Percentiles rank a stretch among this genome's conserved stretches.
Evolutionary conservation across 1,139 yeast species (phyloP).

Genomic region (Candida tunisiensis): DNA sequence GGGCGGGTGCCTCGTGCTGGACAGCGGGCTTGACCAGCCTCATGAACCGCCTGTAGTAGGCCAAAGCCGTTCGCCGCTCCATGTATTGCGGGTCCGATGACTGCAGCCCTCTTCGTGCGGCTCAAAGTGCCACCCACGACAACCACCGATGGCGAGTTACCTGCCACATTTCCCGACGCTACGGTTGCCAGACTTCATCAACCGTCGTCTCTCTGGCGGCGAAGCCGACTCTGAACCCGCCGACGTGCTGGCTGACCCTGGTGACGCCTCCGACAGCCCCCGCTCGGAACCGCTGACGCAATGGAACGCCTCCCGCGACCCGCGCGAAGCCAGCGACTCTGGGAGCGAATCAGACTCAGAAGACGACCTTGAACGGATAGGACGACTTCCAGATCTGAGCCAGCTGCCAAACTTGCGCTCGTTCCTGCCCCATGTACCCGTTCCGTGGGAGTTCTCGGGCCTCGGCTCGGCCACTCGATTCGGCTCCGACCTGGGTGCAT

Average conservation of each 20-base stretch:
- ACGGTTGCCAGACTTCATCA: too few species aligned
- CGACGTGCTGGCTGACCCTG: too few species aligned
- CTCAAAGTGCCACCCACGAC: too few species aligned
- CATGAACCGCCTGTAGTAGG: neutral
- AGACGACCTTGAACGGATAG: constrained; percentile 17
- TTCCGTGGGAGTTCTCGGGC: neutral
- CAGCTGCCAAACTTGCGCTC: constrained; percentile 5
- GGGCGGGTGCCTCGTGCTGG: neutral
- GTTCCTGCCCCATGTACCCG: constrained; percentile 2
- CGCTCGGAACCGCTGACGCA: neutral
- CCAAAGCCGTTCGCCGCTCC: neutral
- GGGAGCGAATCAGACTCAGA: constrained; percentile 10
- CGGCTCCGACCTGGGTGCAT: too few species aligned
- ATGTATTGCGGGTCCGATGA: too few species aligned
- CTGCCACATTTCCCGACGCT: too few species aligned
- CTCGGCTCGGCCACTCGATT: constrained; percentile 1
- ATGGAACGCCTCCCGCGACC: neutral
- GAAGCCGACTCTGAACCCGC: too few species aligned
- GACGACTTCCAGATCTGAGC: constrained; percentile 12
- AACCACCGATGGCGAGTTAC: too few species aligned
- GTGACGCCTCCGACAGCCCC: neutral
- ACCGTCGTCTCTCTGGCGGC: too few species aligned
- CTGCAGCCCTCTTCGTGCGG: too few species aligned
- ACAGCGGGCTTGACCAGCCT: neutral
- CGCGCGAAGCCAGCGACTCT: neutral